Conservation (phyloP, 495 filamentous ascomycete genomes). For the Neurospora sp. region DNA sequence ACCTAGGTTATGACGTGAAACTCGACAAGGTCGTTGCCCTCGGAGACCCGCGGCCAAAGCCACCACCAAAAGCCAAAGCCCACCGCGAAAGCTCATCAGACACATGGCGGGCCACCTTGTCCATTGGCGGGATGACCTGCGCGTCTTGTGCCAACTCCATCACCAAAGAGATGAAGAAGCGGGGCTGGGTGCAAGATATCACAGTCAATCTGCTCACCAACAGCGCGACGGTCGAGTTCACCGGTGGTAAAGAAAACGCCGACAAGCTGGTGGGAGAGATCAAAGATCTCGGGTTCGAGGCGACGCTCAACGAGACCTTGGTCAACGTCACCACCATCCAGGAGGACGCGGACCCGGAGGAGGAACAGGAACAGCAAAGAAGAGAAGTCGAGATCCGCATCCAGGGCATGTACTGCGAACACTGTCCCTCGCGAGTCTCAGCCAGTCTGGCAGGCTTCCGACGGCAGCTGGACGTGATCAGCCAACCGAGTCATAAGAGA, state of each 20-base stretch:
- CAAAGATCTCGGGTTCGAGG: slow-evolving; percentile 75
- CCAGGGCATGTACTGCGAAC: slow-evolving; percentile 79
- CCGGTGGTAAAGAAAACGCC: slow-evolving; percentile 33
- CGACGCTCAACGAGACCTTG: slow-evolving; percentile 41
- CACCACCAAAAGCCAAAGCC: neutral
- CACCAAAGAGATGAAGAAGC: slow-evolving; percentile 51
- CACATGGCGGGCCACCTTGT: slow-evolving; percentile 48
- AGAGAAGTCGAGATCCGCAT: slow-evolving; percentile 59
- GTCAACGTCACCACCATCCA: slow-evolving; percentile 9
- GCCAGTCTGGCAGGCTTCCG: slow-evolving; percentile 21
- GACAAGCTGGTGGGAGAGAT: slow-evolving; percentile 57
- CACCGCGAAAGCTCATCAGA: slow-evolving; percentile 3
- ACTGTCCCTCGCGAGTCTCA: slow-evolving; percentile 61
- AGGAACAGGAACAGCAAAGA: slow-evolving; percentile 18
- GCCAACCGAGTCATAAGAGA: slow-evolving; percentile 31
- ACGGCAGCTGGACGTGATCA: slow-evolving; percentile 38
- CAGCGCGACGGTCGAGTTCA: slow-evolving; percentile 58
- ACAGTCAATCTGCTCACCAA: slow-evolving; percentile 64
- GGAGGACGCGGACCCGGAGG: slow-evolving; percentile 6
- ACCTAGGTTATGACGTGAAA: slow-evolving; percentile 67
- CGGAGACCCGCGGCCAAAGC: slow-evolving; percentile 1
- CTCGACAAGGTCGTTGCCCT: slow-evolving; percentile 42
- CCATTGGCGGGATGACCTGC: slow-evolving; percentile 81
- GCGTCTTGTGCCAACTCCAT: slow-evolving; percentile 60
- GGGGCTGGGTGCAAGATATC: slow-evolving; percentile 52